These are phyloP conservation scores for Ogataea ramenticola DNA, from an alignment of 805 yeast genomes.

Conservation along the genomic window DNA sequence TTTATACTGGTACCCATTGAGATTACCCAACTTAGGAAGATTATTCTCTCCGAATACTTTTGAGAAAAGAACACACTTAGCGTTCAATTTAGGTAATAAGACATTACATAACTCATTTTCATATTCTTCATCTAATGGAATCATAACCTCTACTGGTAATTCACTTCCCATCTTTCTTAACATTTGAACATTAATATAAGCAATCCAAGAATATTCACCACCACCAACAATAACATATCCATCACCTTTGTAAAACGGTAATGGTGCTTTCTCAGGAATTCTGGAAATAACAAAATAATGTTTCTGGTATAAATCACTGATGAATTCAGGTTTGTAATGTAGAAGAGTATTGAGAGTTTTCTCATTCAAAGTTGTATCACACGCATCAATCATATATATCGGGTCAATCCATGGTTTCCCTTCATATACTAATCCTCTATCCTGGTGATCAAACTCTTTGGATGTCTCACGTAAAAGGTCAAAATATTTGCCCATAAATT, in stretches of 20 bases:
- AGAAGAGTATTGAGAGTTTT: background rate
- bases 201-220: slow-evolving; percentile 34
- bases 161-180: slow-evolving; percentile 35
- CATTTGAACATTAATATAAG: slow-evolving; percentile 31
- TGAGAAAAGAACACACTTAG: slow-evolving; percentile 34
- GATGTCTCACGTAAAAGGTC: slow-evolving; percentile 2
- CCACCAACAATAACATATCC: slow-evolving; percentile 38
- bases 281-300: slow-evolving; percentile 38
- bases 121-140: slow-evolving; percentile 33
- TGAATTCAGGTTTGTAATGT: slow-evolving; percentile 27
- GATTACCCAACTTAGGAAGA: slow-evolving; percentile 10
- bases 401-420: slow-evolving; percentile 20
- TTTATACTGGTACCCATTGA: slow-evolving; percentile 32
- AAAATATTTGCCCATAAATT: slow-evolving; percentile 8
- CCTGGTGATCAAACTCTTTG: background rate
- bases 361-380: slow-evolving; percentile 3
- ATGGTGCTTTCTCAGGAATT: slow-evolving; percentile 36
- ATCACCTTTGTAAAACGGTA: slow-evolving; percentile 16
- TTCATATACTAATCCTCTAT: background rate
- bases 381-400: too few relatives aligned
- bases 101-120: slow-evolving; percentile 32
- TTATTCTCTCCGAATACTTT: slow-evolving; percentile 25
- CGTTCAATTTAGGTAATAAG: slow-evolving; percentile 32
- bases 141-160: slow-evolving; percentile 36
- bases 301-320: slow-evolving; percentile 35